Percentiles rank a stretch among this genome's conserved stretches.
phyloP scores from a whole-genome alignment of 140 eudicot genomes.

The Stevia rebaudiana region DNA sequence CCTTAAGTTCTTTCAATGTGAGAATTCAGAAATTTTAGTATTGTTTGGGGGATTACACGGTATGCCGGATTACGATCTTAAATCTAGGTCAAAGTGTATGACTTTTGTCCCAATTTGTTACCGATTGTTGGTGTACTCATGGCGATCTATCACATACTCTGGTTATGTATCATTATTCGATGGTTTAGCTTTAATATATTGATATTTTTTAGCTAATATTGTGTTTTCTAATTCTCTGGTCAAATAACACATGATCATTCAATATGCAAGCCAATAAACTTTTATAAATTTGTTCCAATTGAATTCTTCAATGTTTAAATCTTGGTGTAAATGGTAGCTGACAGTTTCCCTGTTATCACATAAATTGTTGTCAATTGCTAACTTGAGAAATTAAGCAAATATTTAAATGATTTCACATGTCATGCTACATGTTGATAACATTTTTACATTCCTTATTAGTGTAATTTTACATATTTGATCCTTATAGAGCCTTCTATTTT shows the following conservation, averaged over 20 bases:
- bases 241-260: too few species aligned
- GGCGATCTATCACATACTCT: too few species aligned
- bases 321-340: too few species aligned
- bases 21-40: slow-evolving; percentile 1
- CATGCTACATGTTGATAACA: neutral
- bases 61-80: neutral
- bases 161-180: too few species aligned
- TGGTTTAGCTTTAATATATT: too few species aligned
- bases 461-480: neutral
- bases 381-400: slow-evolving; percentile 4
- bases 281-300: too few species aligned
- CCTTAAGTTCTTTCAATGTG: neutral
- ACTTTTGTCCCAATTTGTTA: neutral
- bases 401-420: neutral
- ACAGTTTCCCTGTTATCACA: too few species aligned
- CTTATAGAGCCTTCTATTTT: neutral
- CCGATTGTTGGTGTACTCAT: too few species aligned
- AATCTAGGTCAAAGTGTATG: slow-evolving; percentile 9
- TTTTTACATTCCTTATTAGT: neutral
- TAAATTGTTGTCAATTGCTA: neutral
- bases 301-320: too few species aligned
- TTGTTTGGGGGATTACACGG: slow-evolving; percentile 14
- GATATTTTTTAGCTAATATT: too few species aligned
- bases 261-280: too few species aligned
- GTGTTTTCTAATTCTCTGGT: too few species aligned